Conservation (phyloP, 495 filamentous ascomycete genomes). For the Hypoxylon crocopeplum region DNA sequence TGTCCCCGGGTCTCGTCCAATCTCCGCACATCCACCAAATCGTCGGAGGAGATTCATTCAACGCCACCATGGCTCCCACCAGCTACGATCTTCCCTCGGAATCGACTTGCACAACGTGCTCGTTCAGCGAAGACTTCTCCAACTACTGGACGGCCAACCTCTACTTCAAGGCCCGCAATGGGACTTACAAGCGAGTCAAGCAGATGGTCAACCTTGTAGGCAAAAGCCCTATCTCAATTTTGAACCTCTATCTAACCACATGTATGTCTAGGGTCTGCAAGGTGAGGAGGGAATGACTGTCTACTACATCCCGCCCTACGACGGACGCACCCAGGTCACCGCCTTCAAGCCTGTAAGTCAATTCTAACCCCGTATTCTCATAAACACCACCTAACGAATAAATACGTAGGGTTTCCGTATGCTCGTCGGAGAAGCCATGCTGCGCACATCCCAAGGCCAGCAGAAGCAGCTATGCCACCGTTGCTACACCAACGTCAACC, state of each 20-base stretch:
- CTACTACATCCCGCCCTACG: conserved; percentile 52
- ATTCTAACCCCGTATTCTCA: background rate
- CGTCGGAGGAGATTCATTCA: conserved; percentile 44
- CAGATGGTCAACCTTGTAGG: conserved; percentile 40
- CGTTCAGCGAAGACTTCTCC: conserved; percentile 46
- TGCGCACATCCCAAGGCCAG: conserved; percentile 32
- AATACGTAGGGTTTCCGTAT: conserved; percentile 48
- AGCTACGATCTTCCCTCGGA: conserved; percentile 31
- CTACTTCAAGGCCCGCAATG: conserved; percentile 49
- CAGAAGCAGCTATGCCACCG: conserved; percentile 38
- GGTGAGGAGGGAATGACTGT: conserved; percentile 52
- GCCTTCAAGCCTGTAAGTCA: conserved; percentile 49
- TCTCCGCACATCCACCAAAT: conserved; percentile 45
- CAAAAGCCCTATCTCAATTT: conserved; percentile 12
- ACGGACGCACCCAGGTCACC: conserved; percentile 50
- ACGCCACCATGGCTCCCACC: conserved; percentile 42
- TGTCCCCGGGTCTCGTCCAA: conserved; percentile 41
- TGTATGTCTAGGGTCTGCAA: conserved; percentile 41
- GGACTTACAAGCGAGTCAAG: conserved; percentile 50
- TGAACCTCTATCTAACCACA: conserved; percentile 10
- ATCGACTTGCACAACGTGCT: conserved; percentile 46
- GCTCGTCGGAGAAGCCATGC: conserved; percentile 45
- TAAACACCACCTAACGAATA: conserved; percentile 14
- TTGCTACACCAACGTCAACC: conserved; percentile 45
- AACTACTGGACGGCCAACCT: conserved; percentile 51